A percentile compares a stretch with the other conserved stretches of the same genome.
These are phyloP conservation scores for Fraxinus excelsior DNA, from an alignment of 257 asterid genomes.

Conservation along the genomic window DNA sequence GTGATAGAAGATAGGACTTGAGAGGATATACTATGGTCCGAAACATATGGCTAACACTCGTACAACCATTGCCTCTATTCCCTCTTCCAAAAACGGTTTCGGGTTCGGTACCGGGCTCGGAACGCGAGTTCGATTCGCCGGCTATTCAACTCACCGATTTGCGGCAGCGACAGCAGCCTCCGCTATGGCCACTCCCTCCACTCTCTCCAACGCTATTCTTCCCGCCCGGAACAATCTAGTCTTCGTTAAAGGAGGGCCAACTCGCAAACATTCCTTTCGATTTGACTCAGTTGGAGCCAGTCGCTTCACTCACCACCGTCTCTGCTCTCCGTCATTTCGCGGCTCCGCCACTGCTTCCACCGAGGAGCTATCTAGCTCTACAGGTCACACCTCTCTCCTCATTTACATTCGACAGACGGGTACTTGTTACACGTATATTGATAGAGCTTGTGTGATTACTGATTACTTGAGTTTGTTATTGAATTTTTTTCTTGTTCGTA, in stretches of 20 bases:
- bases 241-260: constrained; percentile 10
- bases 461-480: background rate
- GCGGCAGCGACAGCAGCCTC: background rate
- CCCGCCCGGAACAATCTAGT: constrained; percentile 15
- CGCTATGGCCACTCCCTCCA: constrained; percentile 12
- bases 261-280: constrained; percentile 19
- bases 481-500: background rate
- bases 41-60: constrained; percentile 38
- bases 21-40: constrained; percentile 35
- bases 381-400: constrained; percentile 27
- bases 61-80: constrained; percentile 16
- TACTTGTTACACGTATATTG: background rate
- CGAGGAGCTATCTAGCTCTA: constrained; percentile 29
- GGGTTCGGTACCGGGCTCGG: constrained; percentile 23
- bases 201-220: constrained; percentile 2
- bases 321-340: constrained; percentile 21
- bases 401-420: background rate
- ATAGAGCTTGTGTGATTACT: background rate
- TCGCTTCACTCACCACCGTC: constrained; percentile 9
- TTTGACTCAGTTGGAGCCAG: constrained; percentile 7
- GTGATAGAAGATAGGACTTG: background rate
- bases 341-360: constrained; percentile 25
- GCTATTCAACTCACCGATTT: constrained; percentile 14
- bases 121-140: background rate
- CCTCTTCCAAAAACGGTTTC: constrained; percentile 19